phyloP scores from a whole-genome alignment of 345 rosid species.

The Syzygium aromaticum region DNA sequence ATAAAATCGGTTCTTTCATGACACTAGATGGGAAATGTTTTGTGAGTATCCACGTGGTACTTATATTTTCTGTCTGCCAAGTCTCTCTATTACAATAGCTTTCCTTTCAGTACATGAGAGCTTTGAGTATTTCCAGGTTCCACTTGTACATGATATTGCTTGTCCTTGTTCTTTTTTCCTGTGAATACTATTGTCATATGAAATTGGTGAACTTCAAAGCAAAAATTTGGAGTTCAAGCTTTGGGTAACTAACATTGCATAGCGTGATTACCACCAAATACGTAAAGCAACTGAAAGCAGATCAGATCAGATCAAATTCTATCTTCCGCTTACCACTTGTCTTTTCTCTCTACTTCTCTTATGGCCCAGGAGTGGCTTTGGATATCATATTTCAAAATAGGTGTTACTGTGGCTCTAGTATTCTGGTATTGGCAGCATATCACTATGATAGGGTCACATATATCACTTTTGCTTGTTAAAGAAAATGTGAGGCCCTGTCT shows the following conservation, averaged over 20 bases:
- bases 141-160: neutral
- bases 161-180: neutral
- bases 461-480: neutral
- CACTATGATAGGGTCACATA: neutral
- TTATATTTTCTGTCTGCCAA: neutral
- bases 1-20: neutral
- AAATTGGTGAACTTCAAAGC: neutral
- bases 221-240: neutral
- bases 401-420: neutral
- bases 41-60: neutral
- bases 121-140: neutral
- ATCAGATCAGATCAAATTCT: neutral
- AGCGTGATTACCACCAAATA: neutral
- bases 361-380: neutral
- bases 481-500: neutral
- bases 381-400: neutral
- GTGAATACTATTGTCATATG: neutral
- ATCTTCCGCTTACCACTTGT: neutral
- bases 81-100: neutral
- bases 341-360: neutral
- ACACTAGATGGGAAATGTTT: neutral
- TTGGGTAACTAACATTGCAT: neutral
- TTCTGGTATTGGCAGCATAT: neutral
- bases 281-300: neutral
- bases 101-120: neutral